Evolutionary conservation across 2,329 filamentous ascomycete species (phyloP).

Genomic region (Cladorrhinum sp.): DNA sequence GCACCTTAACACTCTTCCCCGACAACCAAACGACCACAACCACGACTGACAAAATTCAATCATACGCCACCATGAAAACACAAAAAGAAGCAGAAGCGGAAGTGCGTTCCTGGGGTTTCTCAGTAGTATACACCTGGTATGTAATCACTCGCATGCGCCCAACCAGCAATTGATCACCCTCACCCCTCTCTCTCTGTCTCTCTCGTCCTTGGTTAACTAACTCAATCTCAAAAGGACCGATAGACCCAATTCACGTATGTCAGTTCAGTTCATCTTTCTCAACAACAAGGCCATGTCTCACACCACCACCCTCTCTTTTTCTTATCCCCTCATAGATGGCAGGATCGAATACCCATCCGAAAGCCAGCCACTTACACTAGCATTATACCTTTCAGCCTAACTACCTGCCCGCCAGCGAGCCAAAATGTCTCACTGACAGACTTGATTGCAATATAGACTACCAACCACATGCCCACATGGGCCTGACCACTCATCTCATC

Average conservation of each 20-base stretch:
- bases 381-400: not conserved
- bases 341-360: too few relatives aligned
- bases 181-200: too few relatives aligned
- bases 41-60: not conserved
- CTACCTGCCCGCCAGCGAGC: not conserved
- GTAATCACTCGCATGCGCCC: not conserved
- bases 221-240: constrained; percentile 40
- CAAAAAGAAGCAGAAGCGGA: constrained; percentile 53
- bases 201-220: too few relatives aligned
- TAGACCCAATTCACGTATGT: constrained; percentile 52
- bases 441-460: too few relatives aligned
- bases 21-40: not conserved
- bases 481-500: constrained; percentile 66
- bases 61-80: constrained; percentile 32
- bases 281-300: not conserved
- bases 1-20: too few relatives aligned
- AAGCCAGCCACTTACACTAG: too few relatives aligned
- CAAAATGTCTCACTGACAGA: too few relatives aligned
- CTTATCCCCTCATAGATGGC: not conserved
- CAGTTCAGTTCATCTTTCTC: not conserved
- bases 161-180: too few relatives aligned
- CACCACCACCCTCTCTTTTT: constrained; percentile 1
- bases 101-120: constrained; percentile 68
- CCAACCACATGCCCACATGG: constrained; percentile 61
- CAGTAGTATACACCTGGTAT: constrained; percentile 67